These are phyloP conservation scores for Chloris gayana DNA, from an alignment of 176 grass and related monocot species.

Conservation along the genomic window DNA sequence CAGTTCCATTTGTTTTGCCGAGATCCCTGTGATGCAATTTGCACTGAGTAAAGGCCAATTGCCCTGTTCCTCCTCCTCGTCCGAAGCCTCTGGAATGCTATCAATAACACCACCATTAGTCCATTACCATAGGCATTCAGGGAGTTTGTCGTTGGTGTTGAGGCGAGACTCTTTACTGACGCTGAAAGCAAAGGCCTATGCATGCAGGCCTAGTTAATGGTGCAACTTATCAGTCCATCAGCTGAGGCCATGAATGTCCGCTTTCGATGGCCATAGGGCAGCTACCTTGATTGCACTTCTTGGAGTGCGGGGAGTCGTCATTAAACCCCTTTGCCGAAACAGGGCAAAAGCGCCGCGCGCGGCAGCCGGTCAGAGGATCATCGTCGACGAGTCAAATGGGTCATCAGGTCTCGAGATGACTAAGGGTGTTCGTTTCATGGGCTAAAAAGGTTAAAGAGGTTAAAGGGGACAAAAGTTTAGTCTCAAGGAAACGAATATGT, in stretches of 20 bases:
- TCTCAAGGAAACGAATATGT: too few relatives aligned
- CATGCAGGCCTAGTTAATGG: conserved; percentile 3
- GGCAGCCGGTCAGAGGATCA: background rate
- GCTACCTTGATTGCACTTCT: conserved; percentile 14
- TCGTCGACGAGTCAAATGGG: background rate
- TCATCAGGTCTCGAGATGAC: too few relatives aligned
- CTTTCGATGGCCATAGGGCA: conserved; percentile 20
- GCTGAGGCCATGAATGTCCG: conserved; percentile 32
- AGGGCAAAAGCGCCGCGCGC: background rate
- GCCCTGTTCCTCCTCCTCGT: background rate
- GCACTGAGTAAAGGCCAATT: background rate
- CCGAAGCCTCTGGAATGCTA: background rate
- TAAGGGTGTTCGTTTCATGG: too few relatives aligned
- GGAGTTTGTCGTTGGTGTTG: background rate
- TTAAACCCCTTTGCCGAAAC: background rate
- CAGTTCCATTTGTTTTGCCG: background rate
- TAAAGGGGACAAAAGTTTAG: too few relatives aligned
- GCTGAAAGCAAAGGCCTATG: background rate
- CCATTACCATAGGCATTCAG: background rate
- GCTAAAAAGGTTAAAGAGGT: too few relatives aligned
- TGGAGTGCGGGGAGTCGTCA: conserved; percentile 12
- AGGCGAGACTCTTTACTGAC: background rate
- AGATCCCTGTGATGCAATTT: background rate
- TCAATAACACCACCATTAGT: background rate
- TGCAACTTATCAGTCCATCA: conserved; percentile 14